phyloP scores from a whole-genome alignment of 2,329 filamentous ascomycete species.

The Septoria linicola region DNA sequence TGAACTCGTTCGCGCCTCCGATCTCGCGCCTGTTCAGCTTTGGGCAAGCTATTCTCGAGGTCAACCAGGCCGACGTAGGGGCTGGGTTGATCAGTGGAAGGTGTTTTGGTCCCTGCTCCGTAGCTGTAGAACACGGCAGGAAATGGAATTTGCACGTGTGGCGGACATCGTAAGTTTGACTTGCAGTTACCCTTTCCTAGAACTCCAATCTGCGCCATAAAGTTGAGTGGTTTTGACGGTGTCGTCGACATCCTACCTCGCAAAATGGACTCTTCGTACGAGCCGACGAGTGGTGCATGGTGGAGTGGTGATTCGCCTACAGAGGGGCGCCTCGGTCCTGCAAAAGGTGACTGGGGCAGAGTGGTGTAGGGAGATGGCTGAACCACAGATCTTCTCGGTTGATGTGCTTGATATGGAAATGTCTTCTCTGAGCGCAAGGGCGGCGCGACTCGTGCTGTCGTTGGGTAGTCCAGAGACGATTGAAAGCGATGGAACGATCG shows the following conservation, averaged over 20 bases:
- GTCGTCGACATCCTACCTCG: conserved; percentile 95
- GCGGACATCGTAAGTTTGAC: conserved; percentile 75
- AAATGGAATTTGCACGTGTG: conserved; percentile 87
- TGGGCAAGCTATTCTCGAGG: conserved; percentile 72
- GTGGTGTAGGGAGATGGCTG: conserved; percentile 48
- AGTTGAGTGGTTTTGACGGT: conserved; percentile 87
- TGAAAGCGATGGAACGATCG: conserved; percentile 54
- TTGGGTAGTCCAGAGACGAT: conserved; percentile 40
- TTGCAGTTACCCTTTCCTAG: conserved; percentile 88
- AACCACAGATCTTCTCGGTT: conserved; percentile 72
- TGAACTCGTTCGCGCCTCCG: conserved; percentile 37
- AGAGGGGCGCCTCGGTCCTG: conserved; percentile 65
- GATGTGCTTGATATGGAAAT: conserved; percentile 72
- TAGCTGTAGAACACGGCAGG: conserved; percentile 97
- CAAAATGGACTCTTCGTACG: conserved; percentile 95
- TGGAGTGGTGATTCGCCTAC: conserved; percentile 78
- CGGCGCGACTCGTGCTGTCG: conserved; percentile 38
- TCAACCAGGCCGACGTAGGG: conserved; percentile 95
- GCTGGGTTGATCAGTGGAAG: conserved; percentile 80
- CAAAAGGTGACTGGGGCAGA: conserved; percentile 46
- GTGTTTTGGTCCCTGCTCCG: conserved; percentile 63
- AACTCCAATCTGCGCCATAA: conserved; percentile 92
- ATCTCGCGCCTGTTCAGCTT: conserved; percentile 26
- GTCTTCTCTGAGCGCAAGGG: conserved; percentile 59
- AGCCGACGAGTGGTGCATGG: conserved; percentile 94